phyloP scores from a whole-genome alignment of 495 filamentous ascomycete species.

The Pseudotulostoma volvatum region DNA sequence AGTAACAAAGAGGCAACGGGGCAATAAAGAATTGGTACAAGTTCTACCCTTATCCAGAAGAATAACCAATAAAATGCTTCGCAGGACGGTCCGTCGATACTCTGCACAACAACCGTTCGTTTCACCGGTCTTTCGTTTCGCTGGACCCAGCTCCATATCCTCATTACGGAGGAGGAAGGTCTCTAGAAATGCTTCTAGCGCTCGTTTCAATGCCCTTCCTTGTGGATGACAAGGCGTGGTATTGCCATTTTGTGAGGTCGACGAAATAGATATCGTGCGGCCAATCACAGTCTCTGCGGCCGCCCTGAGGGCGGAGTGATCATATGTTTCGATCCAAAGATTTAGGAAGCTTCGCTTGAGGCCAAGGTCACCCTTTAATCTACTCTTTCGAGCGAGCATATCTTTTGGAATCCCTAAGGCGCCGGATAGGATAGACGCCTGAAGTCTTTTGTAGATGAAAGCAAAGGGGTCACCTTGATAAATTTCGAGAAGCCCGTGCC shows the following conservation, averaged over 20 bases:
- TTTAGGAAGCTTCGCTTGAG: conserved; percentile 38
- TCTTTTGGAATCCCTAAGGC: conserved; percentile 41
- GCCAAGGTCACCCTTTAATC: conserved; percentile 43
- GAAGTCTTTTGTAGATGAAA: conserved; percentile 39
- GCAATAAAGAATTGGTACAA: conserved; percentile 12
- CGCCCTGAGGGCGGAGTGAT: conserved; percentile 29
- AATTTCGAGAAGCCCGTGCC: conserved; percentile 30
- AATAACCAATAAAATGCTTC: conserved; percentile 44
- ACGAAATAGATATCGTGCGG: conserved; percentile 25
- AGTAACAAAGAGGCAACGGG: conserved; percentile 27
- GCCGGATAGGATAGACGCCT: conserved; percentile 47
- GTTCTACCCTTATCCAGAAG: conserved; percentile 38
- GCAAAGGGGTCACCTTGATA: conserved; percentile 39
- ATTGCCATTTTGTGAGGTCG: background rate
- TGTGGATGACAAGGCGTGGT: background rate
- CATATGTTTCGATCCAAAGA: conserved; percentile 43
- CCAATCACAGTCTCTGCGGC: conserved; percentile 46
- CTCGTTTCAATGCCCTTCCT: conserved; percentile 21
- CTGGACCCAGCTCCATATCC: conserved; percentile 21
- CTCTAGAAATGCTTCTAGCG: conserved; percentile 37
- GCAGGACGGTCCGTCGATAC: conserved; percentile 40
- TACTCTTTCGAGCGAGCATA: conserved; percentile 23
- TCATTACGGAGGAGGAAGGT: conserved; percentile 43
- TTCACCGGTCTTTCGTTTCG: conserved; percentile 12
- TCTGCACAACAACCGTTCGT: conserved; percentile 24